Conservation (phyloP, 192 early-diverging fungal species). For the Backusella australiensis region DNA sequence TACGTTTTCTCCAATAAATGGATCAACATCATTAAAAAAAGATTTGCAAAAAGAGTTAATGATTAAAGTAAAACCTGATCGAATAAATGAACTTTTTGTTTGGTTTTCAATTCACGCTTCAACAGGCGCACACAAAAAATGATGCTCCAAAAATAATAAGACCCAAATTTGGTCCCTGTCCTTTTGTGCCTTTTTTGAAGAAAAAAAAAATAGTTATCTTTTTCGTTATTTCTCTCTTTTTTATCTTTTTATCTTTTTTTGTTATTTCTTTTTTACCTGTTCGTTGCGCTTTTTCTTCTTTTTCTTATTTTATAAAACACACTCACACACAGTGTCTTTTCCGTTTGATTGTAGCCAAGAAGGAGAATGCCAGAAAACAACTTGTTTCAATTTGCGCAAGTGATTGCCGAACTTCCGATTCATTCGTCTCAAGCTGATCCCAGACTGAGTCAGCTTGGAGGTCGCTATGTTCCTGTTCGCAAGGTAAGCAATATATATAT, state of each 20-base stretch:
- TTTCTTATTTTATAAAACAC: neutral
- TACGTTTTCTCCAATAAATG: neutral
- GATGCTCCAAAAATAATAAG: neutral
- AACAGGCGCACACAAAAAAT: neutral
- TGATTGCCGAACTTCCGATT: conserved; percentile 17
- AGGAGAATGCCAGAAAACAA: conserved; percentile 24
- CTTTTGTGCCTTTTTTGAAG: neutral
- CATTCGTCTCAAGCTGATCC: neutral
- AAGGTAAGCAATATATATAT: neutral
- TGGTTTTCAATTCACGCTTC: neutral
- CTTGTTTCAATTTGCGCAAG: conserved; percentile 31
- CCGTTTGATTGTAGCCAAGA: neutral
- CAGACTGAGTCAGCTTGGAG: neutral
- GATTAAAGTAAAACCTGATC: neutral
- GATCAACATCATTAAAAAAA: neutral
- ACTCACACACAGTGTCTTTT: neutral
- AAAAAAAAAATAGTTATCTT: neutral
- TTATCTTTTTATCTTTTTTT: conserved; percentile 7
- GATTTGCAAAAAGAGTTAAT: neutral
- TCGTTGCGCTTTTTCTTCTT: neutral
- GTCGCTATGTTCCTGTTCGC: neutral
- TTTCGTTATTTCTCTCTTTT: neutral
- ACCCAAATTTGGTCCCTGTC: neutral
- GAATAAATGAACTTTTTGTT: neutral
- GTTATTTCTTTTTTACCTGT: neutral